phyloP scores from a whole-genome alignment of 768 basidiomycete genomes.

The Daedaleopsis nitida region DNA sequence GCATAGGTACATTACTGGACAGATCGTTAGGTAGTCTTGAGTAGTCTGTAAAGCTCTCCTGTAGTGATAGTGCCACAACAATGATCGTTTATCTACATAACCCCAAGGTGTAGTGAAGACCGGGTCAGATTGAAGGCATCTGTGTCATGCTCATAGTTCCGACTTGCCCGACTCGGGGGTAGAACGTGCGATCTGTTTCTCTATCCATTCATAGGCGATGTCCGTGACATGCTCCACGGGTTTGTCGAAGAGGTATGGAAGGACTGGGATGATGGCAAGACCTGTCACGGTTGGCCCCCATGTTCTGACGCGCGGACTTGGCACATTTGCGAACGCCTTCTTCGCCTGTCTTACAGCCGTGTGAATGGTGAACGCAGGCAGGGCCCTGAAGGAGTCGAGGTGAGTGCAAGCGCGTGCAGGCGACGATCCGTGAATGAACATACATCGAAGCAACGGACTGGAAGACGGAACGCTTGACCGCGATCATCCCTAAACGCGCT shows the following conservation, averaged over 20 bases:
- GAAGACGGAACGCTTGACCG: constrained; percentile 75
- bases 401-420: constrained; percentile 5
- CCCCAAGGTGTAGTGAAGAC: background rate
- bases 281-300: constrained; percentile 83
- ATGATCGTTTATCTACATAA: background rate
- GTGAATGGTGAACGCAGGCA: constrained; percentile 86
- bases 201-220: constrained; percentile 68
- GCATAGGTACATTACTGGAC: constrained; percentile 19
- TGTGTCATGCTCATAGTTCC: constrained; percentile 15
- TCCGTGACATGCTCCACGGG: constrained; percentile 77
- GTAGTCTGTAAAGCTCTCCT: constrained; percentile 11
- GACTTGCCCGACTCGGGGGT: constrained; percentile 32
- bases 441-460: constrained; percentile 84
- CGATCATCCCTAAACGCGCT: constrained; percentile 66
- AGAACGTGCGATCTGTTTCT: constrained; percentile 51
- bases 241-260: constrained; percentile 80
- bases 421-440: constrained; percentile 27
- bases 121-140: background rate
- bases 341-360: constrained; percentile 76
- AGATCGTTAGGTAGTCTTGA: constrained; percentile 12
- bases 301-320: constrained; percentile 57
- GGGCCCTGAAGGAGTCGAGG: constrained; percentile 50
- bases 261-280: constrained; percentile 67
- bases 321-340: constrained; percentile 60
- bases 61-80: constrained; percentile 14